Evolutionary conservation across 2,329 filamentous ascomycete species (phyloP).

Genomic region (Chalaropsis thielavioides): DNA sequence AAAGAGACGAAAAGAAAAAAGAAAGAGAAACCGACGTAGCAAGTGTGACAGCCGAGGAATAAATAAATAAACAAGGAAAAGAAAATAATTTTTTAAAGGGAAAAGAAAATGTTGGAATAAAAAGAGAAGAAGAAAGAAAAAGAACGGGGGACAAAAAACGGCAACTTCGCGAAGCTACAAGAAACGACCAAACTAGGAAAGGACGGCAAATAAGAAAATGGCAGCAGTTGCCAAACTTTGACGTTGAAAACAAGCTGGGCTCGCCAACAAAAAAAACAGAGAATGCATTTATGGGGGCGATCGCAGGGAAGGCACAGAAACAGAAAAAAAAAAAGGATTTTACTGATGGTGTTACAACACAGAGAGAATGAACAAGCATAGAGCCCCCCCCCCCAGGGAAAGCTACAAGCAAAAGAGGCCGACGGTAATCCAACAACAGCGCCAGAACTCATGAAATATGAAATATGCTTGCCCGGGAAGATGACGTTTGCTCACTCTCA

Average conservation of each 20-base stretch:
- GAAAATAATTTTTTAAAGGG: not conserved
- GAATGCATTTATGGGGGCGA: not conserved
- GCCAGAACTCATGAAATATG: not conserved
- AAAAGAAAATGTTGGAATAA: not conserved
- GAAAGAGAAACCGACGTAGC: constrained; percentile 23
- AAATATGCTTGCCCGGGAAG: not conserved
- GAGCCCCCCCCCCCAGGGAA: not conserved
- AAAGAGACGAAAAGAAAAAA: not conserved
- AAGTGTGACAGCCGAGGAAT: constrained; percentile 25
- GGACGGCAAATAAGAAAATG: not conserved
- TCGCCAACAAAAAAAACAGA: not conserved
- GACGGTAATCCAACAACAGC: not conserved
- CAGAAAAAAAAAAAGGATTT: not conserved
- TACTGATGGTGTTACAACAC: not conserved
- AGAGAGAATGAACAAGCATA: not conserved
- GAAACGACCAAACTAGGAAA: not conserved
- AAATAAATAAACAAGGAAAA: not conserved
- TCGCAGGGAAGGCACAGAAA: not conserved
- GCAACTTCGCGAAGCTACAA: not conserved
- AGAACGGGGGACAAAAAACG: not conserved
- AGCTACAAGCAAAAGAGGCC: not conserved
- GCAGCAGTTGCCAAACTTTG: not conserved
- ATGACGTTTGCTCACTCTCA: not conserved
- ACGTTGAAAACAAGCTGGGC: not conserved
- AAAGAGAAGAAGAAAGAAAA: not conserved